These are phyloP conservation scores for Thermochaetoides dissita DNA, from an alignment of 2,329 filamentous ascomycete species.

Conservation along the genomic window DNA sequence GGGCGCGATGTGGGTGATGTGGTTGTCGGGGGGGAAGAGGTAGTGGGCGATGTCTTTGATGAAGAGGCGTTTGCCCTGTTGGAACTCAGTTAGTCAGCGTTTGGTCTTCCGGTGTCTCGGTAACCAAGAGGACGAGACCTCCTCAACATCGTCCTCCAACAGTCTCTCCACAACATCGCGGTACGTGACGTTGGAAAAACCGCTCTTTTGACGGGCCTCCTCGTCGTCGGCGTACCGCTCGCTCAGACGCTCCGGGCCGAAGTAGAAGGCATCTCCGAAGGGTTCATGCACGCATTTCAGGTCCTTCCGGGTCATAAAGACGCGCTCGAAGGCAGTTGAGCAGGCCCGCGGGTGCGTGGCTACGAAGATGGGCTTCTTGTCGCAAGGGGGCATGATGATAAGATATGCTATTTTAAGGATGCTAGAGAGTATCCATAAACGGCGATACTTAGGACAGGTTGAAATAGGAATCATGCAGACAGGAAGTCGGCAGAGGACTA, in stretches of 20 bases:
- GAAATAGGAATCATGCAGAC: neutral
- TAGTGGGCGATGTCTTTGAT: conserved; percentile 98
- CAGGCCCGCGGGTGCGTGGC: conserved; percentile 89
- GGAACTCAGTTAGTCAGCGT: conserved; percentile 29
- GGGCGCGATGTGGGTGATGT: conserved; percentile 57
- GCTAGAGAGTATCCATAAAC: neutral
- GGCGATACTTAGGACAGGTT: neutral
- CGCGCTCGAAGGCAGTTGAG: conserved; percentile 93
- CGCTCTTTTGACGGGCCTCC: conserved; percentile 40
- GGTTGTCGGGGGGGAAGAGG: conserved; percentile 59
- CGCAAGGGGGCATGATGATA: neutral
- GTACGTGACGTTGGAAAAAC: conserved; percentile 58
- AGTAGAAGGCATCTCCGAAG: conserved; percentile 95
- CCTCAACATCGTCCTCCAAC: conserved; percentile 23
- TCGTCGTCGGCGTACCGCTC: conserved; percentile 61
- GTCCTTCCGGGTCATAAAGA: conserved; percentile 90
- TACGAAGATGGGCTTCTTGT: conserved; percentile 79
- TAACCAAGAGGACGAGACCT: too few species aligned
- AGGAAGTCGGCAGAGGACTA: too few species aligned
- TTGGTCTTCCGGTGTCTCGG: too few species aligned
- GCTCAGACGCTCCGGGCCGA: conserved; percentile 76
- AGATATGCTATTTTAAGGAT: too few species aligned
- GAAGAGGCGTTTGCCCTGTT: conserved; percentile 67
- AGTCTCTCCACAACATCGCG: conserved; percentile 65
- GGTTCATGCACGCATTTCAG: conserved; percentile 85